Base-by-base conservation (phyloP, 139 green algal genomes). In the Auxenochlorella pyrenoidosa region DNA sequence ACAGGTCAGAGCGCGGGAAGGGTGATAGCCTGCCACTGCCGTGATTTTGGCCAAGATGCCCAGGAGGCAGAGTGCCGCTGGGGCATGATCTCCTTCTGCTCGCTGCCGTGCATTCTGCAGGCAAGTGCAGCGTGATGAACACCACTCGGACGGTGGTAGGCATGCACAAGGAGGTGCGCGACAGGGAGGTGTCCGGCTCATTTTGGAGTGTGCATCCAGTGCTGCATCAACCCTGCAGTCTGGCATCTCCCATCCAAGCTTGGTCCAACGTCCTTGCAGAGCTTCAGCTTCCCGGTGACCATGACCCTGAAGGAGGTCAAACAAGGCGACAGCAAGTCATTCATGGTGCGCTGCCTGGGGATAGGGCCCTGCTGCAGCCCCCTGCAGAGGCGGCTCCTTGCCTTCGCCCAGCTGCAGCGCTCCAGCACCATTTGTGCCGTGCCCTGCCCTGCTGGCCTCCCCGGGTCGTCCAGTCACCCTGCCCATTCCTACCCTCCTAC, bases 261-360 rank as follows among this genome's bases (percentile, higher is more conserved):
- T 58, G 47, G 47, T 12, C 47, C 47, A 58, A 58, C n/a, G n/a
- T n/a, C 47, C 47, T 18, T 58, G 47, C 47, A 83, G 47, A 32
- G 47, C n/a, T 32, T 47, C 47, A 65, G 76, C 76, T 66, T 83
- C 47, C 76, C 47, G 24, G 6, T 83, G 8, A 63, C 5, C 19
- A 44, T 83, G 51, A n/a, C 47, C 0, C n/a, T 83, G 32, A 83
- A 83, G 51, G 51, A 70, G 51, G 47, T 83, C 16, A 65, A 83
- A 47, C 76, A 83, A 18, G 76, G 76, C n/a, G 76, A 83, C 51
- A 34, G n/a, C 32, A 83, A 83, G 47, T 30, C n/a, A 1, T 83
- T 44, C 76, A 83, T 83, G 76, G 76, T 79, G 73, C 34, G 73
- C 24, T 40, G 41, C 30, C 30, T 30, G 59, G 10, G 19, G 59